Base-by-base conservation (phyloP, 129 eudicot species). In the Chrysanthemum lavandulifolium region DNA sequence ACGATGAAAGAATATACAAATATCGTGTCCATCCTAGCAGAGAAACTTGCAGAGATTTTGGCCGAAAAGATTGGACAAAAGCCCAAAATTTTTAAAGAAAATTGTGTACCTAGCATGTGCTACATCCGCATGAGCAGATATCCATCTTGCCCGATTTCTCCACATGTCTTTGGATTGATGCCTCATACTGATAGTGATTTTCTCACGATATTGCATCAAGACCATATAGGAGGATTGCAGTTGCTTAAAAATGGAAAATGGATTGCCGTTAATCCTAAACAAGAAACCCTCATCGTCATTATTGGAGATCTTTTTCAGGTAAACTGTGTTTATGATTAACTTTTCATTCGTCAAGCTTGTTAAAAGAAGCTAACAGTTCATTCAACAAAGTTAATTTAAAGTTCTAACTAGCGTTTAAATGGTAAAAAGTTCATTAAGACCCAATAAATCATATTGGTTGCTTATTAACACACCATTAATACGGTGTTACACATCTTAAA, bases 271-370 rank as follows among this genome's bases (percentile, higher is more conserved):
- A 80, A 83, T 59, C 99, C 99, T 75, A 88, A 88, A 61, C 82
- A 81, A 43, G 79, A 84, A 1, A 88, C 94, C 55, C 82, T 94
- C 23, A 74, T 94, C 9, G 79, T 94, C 78, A 94, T 84, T 64
- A 86, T 94, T 6, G 99, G 99, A 2, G 97, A 90, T 70, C 72
- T 90, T n/a, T 88, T 90, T 72, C 91, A 94, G 96, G 98, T 90
- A 83, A 3, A 62, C 49, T 15, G 21, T 16, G 9, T 7, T 43
- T 61, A 21, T 13, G 23, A 12, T 74, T 54, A 12, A 25, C 27
- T 47, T 15, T 45, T 55, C 2, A 12, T 31, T 62, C 36, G 19
- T 62, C 4, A 4, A 2, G 50, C 11, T 62, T 25, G 47, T 29
- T n/a, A 2, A 40, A 1, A 40, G 10, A 40, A 40, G 47, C 47